Evolutionary conservation across 2,329 filamentous ascomycete species (phyloP).

Genomic region (Aspergillus thermomutatus): DNA sequence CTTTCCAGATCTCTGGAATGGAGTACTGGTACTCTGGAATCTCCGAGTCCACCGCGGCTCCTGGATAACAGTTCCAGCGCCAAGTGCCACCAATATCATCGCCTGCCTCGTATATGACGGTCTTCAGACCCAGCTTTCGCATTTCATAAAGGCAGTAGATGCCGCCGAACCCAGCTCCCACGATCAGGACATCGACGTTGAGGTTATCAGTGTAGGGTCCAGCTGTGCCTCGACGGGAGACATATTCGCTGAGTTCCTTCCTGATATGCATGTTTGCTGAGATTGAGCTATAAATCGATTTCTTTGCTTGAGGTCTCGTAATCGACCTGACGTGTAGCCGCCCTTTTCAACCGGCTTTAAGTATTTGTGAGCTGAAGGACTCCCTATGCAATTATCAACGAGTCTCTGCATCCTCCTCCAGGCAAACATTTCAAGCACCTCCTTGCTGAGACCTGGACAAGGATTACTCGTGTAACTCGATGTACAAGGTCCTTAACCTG

Average conservation of each 20-base stretch:
- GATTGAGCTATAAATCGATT: neutral
- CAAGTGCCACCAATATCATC: constrained; percentile 53
- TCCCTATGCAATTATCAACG: neutral
- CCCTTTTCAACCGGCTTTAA: neutral
- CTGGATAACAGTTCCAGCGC: constrained; percentile 57
- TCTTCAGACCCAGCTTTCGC: constrained; percentile 48
- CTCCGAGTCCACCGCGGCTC: constrained; percentile 53
- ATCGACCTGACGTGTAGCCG: neutral
- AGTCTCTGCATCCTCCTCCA: neutral
- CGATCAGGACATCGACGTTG: constrained; percentile 23
- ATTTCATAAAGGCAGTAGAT: constrained; percentile 53
- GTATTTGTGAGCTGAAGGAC: neutral
- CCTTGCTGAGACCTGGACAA: neutral
- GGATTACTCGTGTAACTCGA: neutral
- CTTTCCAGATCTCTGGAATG: constrained; percentile 46
- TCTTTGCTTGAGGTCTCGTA: neutral
- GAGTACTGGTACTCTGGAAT: constrained; percentile 54
- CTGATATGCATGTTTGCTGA: constrained; percentile 33
- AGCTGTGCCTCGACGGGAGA: constrained; percentile 15
- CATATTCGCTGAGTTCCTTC: constrained; percentile 23
- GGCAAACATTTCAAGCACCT: neutral
- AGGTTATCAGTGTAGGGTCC: constrained; percentile 26
- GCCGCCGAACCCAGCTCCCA: constrained; percentile 31
- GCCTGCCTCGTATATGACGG: constrained; percentile 53
- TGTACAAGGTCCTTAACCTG: neutral